phyloP scores from a whole-genome alignment of 139 green algal genomes.

The Diplosphaera chodatii region DNA sequence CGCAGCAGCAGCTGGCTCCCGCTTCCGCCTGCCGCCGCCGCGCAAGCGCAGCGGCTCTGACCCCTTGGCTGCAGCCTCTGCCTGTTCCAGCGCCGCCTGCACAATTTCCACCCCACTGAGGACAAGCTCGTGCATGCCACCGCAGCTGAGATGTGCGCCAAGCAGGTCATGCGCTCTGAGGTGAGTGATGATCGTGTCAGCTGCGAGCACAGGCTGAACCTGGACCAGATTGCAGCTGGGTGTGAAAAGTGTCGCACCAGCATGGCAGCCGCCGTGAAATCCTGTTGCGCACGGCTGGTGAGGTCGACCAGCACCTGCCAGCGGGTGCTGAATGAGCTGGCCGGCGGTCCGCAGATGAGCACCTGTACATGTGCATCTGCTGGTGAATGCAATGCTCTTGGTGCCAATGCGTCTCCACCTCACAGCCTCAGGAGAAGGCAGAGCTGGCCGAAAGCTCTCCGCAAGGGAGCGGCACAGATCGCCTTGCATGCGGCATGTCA shows the following conservation, averaged over 20 bases:
- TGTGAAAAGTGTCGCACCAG: no score
- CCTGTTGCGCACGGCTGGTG: slow-evolving; percentile 12
- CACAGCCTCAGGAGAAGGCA: no score
- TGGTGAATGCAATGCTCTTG: not conserved
- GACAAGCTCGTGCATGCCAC: no score
- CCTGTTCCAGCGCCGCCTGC: not conserved
- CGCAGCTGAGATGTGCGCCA: not conserved
- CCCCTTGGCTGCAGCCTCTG: not conserved
- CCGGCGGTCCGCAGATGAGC: slow-evolving; percentile 29
- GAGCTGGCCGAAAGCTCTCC: no score
- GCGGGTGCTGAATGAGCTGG: slow-evolving; percentile 5
- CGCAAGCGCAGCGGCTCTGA: slow-evolving; percentile 5
- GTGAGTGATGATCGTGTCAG: no score
- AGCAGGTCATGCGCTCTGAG: not conserved
- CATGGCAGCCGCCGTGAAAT: slow-evolving; percentile 16
- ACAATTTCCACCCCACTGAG: not conserved
- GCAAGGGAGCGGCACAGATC: no score
- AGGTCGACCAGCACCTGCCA: slow-evolving; percentile 30
- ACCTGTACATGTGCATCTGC: slow-evolving; percentile 16
- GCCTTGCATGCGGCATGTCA: no score
- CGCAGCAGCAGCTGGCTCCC: not conserved
- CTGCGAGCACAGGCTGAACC: no score
- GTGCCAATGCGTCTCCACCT: no score
- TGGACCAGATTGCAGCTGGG: no score
- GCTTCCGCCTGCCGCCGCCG: not conserved